These are phyloP conservation scores for Penicillium fimorum DNA, from an alignment of 495 filamentous ascomycete genomes.

Conservation along the genomic window DNA sequence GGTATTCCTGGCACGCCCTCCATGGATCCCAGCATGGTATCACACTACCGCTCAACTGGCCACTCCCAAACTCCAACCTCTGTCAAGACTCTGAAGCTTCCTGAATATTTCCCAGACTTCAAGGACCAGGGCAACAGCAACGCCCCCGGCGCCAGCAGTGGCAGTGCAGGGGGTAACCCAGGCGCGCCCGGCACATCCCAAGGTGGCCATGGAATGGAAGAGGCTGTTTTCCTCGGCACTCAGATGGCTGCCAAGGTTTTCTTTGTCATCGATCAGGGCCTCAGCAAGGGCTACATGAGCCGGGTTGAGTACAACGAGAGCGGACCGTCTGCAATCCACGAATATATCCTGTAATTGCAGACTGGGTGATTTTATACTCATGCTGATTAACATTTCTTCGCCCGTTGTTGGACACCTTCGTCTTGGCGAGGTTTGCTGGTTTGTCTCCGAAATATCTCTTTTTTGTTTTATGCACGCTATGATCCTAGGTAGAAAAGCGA, in stretches of 20 bases:
- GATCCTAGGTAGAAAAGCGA: slow-evolving; percentile 28
- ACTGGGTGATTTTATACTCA: slow-evolving; percentile 1
- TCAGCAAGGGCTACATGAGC: slow-evolving; percentile 69
- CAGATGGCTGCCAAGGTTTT: slow-evolving; percentile 75
- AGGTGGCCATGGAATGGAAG: slow-evolving; percentile 53
- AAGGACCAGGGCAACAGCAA: slow-evolving; percentile 66
- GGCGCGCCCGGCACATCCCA: slow-evolving; percentile 22
- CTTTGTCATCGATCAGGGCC: slow-evolving; percentile 69
- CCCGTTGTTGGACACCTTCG: background rate
- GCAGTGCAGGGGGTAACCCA: slow-evolving; percentile 10
- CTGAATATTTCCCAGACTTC: slow-evolving; percentile 93
- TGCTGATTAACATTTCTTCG: slow-evolving; percentile 11
- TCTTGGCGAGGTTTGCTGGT: slow-evolving; percentile 13
- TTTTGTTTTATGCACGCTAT: slow-evolving; percentile 23
- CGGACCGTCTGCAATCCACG: slow-evolving; percentile 68
- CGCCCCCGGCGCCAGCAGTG: slow-evolving; percentile 35
- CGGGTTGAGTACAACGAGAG: slow-evolving; percentile 76
- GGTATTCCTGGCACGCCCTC: slow-evolving; percentile 37
- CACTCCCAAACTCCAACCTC: slow-evolving; percentile 87
- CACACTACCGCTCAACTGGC: slow-evolving; percentile 60
- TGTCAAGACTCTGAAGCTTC: slow-evolving; percentile 74
- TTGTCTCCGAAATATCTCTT: slow-evolving; percentile 6
- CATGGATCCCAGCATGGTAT: slow-evolving; percentile 34
- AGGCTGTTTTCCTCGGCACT: slow-evolving; percentile 76
- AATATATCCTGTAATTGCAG: slow-evolving; percentile 37